Percentiles rank a stretch among this genome's conserved stretches.
Conservation (phyloP, 257 asterid genomes). For the Schizonepeta tenuifolia region DNA sequence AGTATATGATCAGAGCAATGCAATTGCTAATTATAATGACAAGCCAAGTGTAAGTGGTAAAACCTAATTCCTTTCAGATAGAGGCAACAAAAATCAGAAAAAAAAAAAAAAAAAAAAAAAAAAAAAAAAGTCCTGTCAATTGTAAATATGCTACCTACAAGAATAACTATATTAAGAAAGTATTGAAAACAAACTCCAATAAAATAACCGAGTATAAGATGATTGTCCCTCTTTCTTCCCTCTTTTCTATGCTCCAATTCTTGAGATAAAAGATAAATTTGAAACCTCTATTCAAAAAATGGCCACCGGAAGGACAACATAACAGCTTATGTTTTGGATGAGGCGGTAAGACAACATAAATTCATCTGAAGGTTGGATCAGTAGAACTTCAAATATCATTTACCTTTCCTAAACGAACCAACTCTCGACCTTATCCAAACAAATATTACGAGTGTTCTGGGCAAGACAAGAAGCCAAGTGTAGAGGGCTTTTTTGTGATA, state of each 20-base stretch:
- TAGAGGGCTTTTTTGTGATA: background rate
- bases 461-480: background rate
- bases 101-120: background rate
- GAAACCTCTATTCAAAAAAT: background rate
- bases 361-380: too few relatives aligned
- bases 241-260: background rate
- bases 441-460: background rate
- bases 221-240: background rate
- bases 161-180: background rate
- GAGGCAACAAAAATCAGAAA: conserved; percentile 10
- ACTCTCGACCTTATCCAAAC: background rate
- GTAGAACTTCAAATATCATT: too few relatives aligned
- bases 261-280: conserved; percentile 5
- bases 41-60: conserved; percentile 13
- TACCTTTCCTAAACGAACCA: too few relatives aligned
- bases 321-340: too few relatives aligned
- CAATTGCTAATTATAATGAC: conserved; percentile 22
- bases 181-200: conserved; percentile 1
- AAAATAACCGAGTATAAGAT: background rate
- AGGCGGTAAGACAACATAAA: too few relatives aligned
- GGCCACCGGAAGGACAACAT: background rate
- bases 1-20: conserved; percentile 45
- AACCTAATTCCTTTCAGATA: conserved; percentile 24
- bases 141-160: background rate
- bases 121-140: background rate